Evolutionary conservation across 352 stramenopile species (phyloP).

Genomic region (Globisporangium lucens): DNA sequence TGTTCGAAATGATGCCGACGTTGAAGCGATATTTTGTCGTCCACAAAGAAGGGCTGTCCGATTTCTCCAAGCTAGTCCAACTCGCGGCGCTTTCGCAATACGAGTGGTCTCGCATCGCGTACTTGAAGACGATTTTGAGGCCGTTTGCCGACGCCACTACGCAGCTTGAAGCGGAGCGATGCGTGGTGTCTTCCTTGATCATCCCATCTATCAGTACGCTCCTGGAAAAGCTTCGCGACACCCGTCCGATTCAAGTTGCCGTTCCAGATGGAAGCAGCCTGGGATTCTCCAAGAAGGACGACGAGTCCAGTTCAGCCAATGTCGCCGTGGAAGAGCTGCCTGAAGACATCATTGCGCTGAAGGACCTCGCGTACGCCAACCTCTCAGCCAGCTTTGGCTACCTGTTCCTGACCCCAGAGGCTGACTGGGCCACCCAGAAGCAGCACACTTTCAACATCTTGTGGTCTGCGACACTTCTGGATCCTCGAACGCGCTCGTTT

Average conservation of each 20-base stretch:
- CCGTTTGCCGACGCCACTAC: conserved; percentile 58
- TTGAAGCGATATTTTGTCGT: conserved; percentile 63
- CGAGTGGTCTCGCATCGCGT: conserved; percentile 64
- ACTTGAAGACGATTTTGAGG: conserved; percentile 60
- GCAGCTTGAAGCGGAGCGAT: conserved; percentile 59
- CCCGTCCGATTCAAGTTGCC: conserved; percentile 5
- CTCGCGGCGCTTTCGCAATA: conserved; percentile 59
- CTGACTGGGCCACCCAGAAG: conserved; percentile 38
- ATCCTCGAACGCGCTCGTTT: conserved; percentile 69
- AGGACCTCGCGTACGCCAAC: conserved; percentile 48
- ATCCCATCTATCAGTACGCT: conserved; percentile 70
- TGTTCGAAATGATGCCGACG: conserved; percentile 48
- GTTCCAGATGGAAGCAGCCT: not conserved
- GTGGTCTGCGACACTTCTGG: conserved; percentile 67
- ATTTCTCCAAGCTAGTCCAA: conserved; percentile 72
- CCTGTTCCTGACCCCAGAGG: conserved; percentile 43
- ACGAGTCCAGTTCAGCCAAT: not conserved
- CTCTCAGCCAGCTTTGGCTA: conserved; percentile 57
- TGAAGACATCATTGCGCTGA: conserved; percentile 65
- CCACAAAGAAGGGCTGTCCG: conserved; percentile 51
- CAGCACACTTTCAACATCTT: conserved; percentile 60
- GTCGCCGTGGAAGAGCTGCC: conserved; percentile 27
- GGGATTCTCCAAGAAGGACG: not conserved
- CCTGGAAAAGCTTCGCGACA: conserved; percentile 54
- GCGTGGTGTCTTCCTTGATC: conserved; percentile 61